Percentiles rank a stretch among this genome's conserved stretches.
Conservation (phyloP, 352 stramenopile species). For the Globisporangium megalacanthum region DNA sequence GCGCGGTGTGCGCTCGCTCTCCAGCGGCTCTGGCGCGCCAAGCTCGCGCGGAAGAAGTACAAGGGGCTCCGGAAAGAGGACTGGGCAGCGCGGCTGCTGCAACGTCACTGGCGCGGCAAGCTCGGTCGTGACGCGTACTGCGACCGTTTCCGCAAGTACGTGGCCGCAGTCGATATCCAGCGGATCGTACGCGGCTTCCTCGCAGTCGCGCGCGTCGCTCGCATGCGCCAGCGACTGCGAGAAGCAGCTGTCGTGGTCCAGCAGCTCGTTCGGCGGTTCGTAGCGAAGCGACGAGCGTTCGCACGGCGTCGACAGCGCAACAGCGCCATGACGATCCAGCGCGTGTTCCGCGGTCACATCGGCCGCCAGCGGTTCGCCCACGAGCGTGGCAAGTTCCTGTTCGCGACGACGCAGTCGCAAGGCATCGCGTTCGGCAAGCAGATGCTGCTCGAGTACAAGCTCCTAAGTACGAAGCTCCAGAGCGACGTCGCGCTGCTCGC, state of each 20-base stretch:
- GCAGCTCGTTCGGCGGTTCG: constrained; percentile 55
- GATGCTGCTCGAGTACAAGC: constrained; percentile 95
- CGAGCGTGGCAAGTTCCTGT: constrained; percentile 94
- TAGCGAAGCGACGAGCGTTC: constrained; percentile 50
- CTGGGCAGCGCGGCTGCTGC: constrained; percentile 88
- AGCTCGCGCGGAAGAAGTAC: constrained; percentile 66
- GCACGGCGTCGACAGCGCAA: constrained; percentile 43
- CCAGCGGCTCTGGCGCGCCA: constrained; percentile 87
- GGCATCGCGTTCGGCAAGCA: constrained; percentile 94
- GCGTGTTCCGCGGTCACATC: constrained; percentile 84
- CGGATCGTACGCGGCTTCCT: constrained; percentile 80
- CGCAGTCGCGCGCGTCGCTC: constrained; percentile 45
- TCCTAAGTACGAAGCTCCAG: constrained; percentile 92
- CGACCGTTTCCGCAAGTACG: constrained; percentile 63
- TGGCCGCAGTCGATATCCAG: constrained; percentile 83
- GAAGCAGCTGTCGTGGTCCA: constrained; percentile 76
- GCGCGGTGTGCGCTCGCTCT: constrained; percentile 77
- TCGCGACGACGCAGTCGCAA: constrained; percentile 90
- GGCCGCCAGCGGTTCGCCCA: constrained; percentile 67
- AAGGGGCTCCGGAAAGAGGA: constrained; percentile 79
- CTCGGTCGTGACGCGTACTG: constrained; percentile 76
- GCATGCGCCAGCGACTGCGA: constrained; percentile 45
- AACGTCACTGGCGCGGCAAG: constrained; percentile 90
- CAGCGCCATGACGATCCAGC: constrained; percentile 77
- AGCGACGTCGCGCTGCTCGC: constrained; percentile 90